Conservation (phyloP, 257 asterid genomes). For the Solanum okadae region DNA sequence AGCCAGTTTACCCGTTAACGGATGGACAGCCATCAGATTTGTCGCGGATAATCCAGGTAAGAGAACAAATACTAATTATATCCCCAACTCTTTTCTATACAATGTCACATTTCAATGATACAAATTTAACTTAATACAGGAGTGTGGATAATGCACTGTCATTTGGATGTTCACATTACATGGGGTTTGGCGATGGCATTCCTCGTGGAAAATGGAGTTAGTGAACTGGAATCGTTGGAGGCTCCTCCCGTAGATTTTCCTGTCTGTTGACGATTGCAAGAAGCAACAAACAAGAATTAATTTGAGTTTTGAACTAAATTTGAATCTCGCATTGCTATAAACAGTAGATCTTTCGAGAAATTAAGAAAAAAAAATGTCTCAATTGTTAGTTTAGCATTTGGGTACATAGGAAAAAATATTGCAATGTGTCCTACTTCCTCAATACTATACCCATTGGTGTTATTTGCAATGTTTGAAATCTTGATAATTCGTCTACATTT, state of each 20-base stretch:
- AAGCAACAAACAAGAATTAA: not conserved
- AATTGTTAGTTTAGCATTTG: too few species aligned
- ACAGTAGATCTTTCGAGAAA: too few species aligned
- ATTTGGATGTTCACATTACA: conserved; percentile 67
- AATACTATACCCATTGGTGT: too few species aligned
- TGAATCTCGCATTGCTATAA: too few species aligned
- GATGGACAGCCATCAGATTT: conserved; percentile 86
- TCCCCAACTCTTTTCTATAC: not conserved
- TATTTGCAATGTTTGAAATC: too few species aligned
- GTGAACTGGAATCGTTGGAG: conserved; percentile 37
- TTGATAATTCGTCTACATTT: too few species aligned
- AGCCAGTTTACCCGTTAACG: conserved; percentile 67
- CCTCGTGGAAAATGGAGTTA: conserved; percentile 68
- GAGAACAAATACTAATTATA: not conserved
- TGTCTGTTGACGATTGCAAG: conserved; percentile 19
- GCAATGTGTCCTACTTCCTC: too few species aligned
- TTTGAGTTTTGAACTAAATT: too few species aligned
- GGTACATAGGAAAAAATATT: too few species aligned
- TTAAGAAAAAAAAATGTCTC: too few species aligned
- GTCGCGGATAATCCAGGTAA: conserved; percentile 90
- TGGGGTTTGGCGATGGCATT: conserved; percentile 89
- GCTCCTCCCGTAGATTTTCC: conserved; percentile 69
- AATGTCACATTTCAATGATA: not conserved
- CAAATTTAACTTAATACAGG: conserved; percentile 27
- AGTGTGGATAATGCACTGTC: conserved; percentile 84